phyloP scores from a whole-genome alignment of 2,329 filamentous ascomycete genomes.

The Coleophoma eucalyptorum region DNA sequence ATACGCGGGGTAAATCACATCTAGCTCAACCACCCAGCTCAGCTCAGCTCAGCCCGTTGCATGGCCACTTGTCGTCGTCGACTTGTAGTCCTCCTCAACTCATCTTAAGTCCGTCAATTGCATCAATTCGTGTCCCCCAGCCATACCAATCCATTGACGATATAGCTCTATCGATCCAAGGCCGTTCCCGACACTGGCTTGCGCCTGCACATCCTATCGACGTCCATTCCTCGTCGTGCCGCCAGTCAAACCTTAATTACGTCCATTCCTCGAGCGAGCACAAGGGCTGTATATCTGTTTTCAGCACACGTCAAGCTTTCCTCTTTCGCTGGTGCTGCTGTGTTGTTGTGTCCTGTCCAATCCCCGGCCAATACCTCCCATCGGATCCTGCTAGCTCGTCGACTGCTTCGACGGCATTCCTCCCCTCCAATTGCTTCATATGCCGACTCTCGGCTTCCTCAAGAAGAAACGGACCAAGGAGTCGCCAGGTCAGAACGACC shows the following conservation, averaged over 20 bases:
- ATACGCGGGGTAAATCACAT: no score
- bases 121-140: no score
- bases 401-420: conserved; percentile 19
- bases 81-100: no score
- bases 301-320: not conserved
- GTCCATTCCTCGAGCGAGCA: not conserved
- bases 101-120: no score
- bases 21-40: no score
- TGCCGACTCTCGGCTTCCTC: conserved; percentile 94
- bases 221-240: conserved; percentile 8
- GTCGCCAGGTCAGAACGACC: conserved; percentile 62
- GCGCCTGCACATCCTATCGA: no score
- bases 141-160: no score
- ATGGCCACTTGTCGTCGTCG: no score
- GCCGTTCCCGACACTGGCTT: no score
- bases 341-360: no score
- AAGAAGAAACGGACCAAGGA: conserved; percentile 99
- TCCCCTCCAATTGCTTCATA: conserved; percentile 36
- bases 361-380: not conserved
- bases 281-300: not conserved
- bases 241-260: conserved; percentile 20
- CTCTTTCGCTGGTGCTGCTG: not conserved
- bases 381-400: conserved; percentile 17
- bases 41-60: no score
- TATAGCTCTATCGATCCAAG: no score